Conservation (phyloP, 805 yeast genomes). For the Kuraishia molischiana region DNA sequence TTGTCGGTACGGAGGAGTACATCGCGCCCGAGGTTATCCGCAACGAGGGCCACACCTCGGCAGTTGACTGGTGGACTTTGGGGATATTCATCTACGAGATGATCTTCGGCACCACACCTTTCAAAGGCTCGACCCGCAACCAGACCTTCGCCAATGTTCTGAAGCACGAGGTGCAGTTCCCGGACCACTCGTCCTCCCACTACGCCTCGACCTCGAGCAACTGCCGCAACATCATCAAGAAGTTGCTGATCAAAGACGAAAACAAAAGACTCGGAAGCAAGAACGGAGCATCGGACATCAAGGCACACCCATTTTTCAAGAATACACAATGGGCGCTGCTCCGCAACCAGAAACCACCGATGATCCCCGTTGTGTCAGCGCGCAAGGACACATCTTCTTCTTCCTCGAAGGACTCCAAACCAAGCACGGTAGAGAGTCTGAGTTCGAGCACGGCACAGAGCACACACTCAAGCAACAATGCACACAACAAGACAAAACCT, state of each 20-base stretch:
- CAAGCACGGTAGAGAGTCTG: neutral
- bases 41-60: conserved; percentile 95
- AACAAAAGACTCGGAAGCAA: conserved; percentile 81
- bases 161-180: conserved; percentile 74
- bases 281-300: conserved; percentile 92
- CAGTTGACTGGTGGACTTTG: conserved; percentile 99
- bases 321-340: conserved; percentile 91
- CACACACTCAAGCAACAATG: neutral
- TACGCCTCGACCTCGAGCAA: conserved; percentile 51
- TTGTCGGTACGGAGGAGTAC: conserved; percentile 98
- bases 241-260: conserved; percentile 83
- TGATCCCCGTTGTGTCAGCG: conserved; percentile 65
- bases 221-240: conserved; percentile 74
- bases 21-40: conserved; percentile 97
- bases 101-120: conserved; percentile 94
- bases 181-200: conserved; percentile 36
- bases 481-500: neutral
- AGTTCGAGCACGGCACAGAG: neutral
- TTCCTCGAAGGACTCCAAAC: neutral
- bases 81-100: conserved; percentile 91
- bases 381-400: conserved; percentile 4
- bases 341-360: conserved; percentile 90
- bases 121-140: conserved; percentile 84
- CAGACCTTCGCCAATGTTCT: conserved; percentile 83
- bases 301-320: conserved; percentile 85